Percentiles rank a stretch among this genome's conserved stretches.
phyloP scores from a whole-genome alignment of 768 basidiomycete species.

The Tulasnella sp. region DNA sequence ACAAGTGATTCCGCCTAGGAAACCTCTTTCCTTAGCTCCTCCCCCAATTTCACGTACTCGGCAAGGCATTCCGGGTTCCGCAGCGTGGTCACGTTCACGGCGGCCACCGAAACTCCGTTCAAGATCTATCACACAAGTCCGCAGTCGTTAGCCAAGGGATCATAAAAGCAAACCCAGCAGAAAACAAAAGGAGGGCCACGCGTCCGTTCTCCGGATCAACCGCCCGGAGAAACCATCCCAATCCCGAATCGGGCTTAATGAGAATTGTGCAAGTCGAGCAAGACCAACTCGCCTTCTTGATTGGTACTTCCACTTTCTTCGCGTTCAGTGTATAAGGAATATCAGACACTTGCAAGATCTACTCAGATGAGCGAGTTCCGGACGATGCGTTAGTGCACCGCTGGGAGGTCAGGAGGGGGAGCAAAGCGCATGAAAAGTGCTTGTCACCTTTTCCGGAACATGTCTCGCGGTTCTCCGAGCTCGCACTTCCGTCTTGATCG shows the following conservation, averaged over 20 bases:
- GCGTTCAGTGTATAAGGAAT: conserved; percentile 73
- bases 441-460: conserved; percentile 53
- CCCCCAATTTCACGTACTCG: conserved; percentile 41
- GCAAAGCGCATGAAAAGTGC: not conserved
- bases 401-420: not conserved
- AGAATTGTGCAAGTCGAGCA: not conserved
- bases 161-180: not conserved
- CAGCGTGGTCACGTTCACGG: conserved; percentile 60
- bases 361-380: conserved; percentile 12
- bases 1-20: not conserved
- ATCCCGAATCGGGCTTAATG: not conserved
- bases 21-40: conserved; percentile 37
- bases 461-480: conserved; percentile 56
- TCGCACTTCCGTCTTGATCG: conserved; percentile 52
- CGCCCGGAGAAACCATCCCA: not conserved
- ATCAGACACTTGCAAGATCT: conserved; percentile 61
- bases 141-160: not conserved
- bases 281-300: conserved; percentile 46
- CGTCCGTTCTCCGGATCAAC: not conserved
- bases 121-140: conserved; percentile 41
- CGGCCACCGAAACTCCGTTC: conserved; percentile 59
- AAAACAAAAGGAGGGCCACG: not conserved
- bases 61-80: conserved; percentile 60
- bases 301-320: conserved; percentile 68
- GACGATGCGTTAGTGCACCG: not conserved